These are phyloP conservation scores for Penicillium digitatum DNA, from an alignment of 2,329 filamentous ascomycete genomes.

Conservation along the genomic window DNA sequence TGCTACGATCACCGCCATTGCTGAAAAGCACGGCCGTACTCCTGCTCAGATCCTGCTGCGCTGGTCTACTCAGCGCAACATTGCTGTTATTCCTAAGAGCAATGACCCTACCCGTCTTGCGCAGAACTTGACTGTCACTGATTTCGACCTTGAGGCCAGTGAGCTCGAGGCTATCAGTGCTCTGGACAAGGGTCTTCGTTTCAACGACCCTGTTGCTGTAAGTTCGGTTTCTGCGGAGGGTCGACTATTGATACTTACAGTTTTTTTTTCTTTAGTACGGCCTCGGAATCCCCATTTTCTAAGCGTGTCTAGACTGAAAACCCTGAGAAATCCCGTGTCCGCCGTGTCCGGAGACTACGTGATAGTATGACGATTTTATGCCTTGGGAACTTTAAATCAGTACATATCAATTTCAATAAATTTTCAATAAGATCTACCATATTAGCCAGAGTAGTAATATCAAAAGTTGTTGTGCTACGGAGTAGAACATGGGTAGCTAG, in stretches of 20 bases:
- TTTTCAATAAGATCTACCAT: background rate
- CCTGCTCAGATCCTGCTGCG: slow-evolving; percentile 77
- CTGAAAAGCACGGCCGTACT: slow-evolving; percentile 66
- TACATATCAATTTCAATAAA: background rate
- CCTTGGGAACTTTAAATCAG: slow-evolving; percentile 7
- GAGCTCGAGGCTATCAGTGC: slow-evolving; percentile 65
- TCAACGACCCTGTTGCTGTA: slow-evolving; percentile 72
- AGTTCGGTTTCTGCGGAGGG: slow-evolving; percentile 36
- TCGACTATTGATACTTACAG: background rate
- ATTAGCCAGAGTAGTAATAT: background rate
- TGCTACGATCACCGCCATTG: slow-evolving; percentile 59
- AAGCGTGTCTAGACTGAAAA: slow-evolving; percentile 20
- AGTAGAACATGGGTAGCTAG: background rate
- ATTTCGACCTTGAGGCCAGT: slow-evolving; percentile 61
- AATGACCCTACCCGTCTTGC: slow-evolving; percentile 48
- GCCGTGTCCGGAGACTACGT: background rate
- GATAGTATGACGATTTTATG: slow-evolving; percentile 7
- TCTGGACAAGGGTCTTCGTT: slow-evolving; percentile 64
- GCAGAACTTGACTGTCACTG: slow-evolving; percentile 55
- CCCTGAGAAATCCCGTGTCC: background rate
- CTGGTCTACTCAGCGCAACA: slow-evolving; percentile 78
- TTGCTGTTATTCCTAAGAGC: slow-evolving; percentile 80
- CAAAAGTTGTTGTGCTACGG: background rate
- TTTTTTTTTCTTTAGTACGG: slow-evolving; percentile 44
- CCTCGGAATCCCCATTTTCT: slow-evolving; percentile 52